Percentiles rank a stretch among this genome's conserved stretches.
Conservation (phyloP, 331 rosid genomes). For the Quercus tomentella region DNA sequence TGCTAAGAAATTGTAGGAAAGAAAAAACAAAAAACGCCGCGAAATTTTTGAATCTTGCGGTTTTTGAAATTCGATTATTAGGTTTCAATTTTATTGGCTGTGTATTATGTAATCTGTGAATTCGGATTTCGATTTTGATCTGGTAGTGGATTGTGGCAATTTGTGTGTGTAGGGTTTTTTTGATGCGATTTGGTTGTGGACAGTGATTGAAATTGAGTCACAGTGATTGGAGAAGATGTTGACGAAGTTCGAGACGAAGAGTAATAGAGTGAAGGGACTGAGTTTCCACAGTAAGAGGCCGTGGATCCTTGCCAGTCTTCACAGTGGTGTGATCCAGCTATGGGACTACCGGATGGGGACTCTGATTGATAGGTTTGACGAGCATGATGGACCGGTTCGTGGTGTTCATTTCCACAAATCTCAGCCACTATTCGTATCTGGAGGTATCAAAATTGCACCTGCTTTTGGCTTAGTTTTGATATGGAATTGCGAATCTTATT, state of each 20-base stretch:
- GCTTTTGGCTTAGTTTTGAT: slow-evolving; percentile 1
- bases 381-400: slow-evolving; percentile 93
- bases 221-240: slow-evolving; percentile 48
- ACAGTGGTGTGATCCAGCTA: slow-evolving; percentile 93
- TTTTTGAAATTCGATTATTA: neutral
- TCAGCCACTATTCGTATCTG: slow-evolving; percentile 90
- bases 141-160: neutral
- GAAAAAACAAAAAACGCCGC: neutral
- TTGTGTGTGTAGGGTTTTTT: neutral
- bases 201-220: slow-evolving; percentile 15
- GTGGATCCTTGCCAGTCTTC: slow-evolving; percentile 96
- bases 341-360: slow-evolving; percentile 99
- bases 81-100: neutral
- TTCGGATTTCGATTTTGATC: slow-evolving; percentile 1
- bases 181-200: slow-evolving; percentile 8
- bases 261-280: slow-evolving; percentile 91
- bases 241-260: slow-evolving; percentile 95
- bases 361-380: slow-evolving; percentile 86
- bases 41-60: neutral
- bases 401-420: slow-evolving; percentile 93
- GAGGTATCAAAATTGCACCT: slow-evolving; percentile 41
- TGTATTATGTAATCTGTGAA: neutral
- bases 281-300: slow-evolving; percentile 90
- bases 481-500: neutral
- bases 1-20: slow-evolving; percentile 1